phyloP scores from a whole-genome alignment of 768 basidiomycete genomes.

The Coprinopsis cinerea region DNA sequence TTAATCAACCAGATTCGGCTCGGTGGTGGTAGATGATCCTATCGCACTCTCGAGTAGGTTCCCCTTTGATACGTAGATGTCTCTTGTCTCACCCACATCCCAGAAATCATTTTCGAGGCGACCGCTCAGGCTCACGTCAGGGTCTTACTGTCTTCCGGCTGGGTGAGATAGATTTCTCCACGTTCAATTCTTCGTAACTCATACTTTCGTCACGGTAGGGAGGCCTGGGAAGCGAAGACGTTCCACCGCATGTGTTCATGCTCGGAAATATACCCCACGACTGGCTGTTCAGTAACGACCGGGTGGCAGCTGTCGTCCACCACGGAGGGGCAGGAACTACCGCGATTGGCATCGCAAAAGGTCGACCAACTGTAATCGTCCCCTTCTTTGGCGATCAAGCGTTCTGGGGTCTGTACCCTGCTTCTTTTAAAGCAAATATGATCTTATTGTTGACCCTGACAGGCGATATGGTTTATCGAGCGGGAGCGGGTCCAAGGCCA shows the following conservation, averaged over 20 bases:
- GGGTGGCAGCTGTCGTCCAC: slow-evolving; percentile 56
- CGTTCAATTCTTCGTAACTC: neutral
- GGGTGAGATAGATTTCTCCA: slow-evolving; percentile 30
- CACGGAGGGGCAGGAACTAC: slow-evolving; percentile 67
- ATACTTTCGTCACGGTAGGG: slow-evolving; percentile 27
- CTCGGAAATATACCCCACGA: slow-evolving; percentile 66
- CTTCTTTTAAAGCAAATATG: slow-evolving; percentile 20
- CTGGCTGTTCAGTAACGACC: slow-evolving; percentile 54
- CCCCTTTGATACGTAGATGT: neutral
- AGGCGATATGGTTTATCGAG: slow-evolving; percentile 55
- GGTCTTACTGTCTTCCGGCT: slow-evolving; percentile 59
- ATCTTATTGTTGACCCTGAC: slow-evolving; percentile 21
- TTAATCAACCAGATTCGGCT: slow-evolving; percentile 42
- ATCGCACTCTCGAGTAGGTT: slow-evolving; percentile 41
- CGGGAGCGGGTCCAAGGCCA: slow-evolving; percentile 57
- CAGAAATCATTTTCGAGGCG: slow-evolving; percentile 55
- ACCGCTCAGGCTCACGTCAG: slow-evolving; percentile 48
- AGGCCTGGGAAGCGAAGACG: slow-evolving; percentile 43
- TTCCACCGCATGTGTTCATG: slow-evolving; percentile 54
- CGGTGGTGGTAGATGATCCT: slow-evolving; percentile 54
- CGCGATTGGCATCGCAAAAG: slow-evolving; percentile 54
- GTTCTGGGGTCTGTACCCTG: slow-evolving; percentile 38
- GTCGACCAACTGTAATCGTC: slow-evolving; percentile 54
- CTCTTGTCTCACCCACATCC: neutral
- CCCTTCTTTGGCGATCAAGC: slow-evolving; percentile 66